Evolutionary conservation across 768 basidiomycete genomes (phyloP), one percentile per base, ranked within the genome.

Genomic region (Suillus fuscotomentosus): DNA sequence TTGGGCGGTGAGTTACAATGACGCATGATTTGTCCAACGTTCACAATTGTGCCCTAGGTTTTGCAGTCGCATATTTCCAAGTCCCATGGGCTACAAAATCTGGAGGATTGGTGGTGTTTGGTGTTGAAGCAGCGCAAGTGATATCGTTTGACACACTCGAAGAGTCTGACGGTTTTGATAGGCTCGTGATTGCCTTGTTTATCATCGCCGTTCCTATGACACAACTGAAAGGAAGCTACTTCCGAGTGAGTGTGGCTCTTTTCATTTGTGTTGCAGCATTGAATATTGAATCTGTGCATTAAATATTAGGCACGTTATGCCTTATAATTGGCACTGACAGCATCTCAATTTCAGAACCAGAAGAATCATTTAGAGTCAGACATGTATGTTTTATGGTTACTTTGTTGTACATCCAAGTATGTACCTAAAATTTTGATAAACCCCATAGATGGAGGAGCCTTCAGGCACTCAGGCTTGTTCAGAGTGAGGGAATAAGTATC

Each of bases 31-130:
- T 17, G 17, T 31, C 31, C 17, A 31, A 17, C 5, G 31, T 53
- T 61, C 47, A 36, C 17, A 48, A 17, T 11, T 39, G 36, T 45
- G 22, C 0, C 9, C 11, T 38, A 74, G 76, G 79, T 10, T 82
- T 81, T 41, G 63, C 70, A 13, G 78, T 80, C 50, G 78, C 79
- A 11, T 80, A 75, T 65, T 80, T 77, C 62, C 79, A 80, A 64
- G 76, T 81, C 17, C 76, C 77, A 0, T 81, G 80, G 80, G 71
- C 80, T 31, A 71, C 70, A 7, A 70, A 72, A 63, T 66, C 72
- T 41, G 80, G 80, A 42, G 76, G 70, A 4, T 65, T 80, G 41
- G 61, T 69, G 42, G 76, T 79, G 10, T 73, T 77, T 64, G 80
- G 81, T 15, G 70, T 71, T 47, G 81, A 81, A 65, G 80, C 78